Conservation (phyloP, 1,139 yeast genomes). For the Yamadazyma siamensis region DNA sequence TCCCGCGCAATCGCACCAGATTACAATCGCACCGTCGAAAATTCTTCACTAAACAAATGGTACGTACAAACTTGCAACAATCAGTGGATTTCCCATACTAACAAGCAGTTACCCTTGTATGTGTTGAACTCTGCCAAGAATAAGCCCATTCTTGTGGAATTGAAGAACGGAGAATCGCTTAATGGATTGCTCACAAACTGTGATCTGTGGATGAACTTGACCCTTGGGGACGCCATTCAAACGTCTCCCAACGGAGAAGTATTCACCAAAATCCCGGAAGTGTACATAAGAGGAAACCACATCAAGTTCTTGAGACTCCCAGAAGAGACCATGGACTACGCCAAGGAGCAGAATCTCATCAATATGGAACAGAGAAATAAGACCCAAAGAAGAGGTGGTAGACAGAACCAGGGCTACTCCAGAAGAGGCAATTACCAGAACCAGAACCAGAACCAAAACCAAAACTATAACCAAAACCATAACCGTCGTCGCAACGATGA, state of each 20-base stretch:
- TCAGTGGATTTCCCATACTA: slow-evolving; percentile 7
- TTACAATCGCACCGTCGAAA: too few relatives aligned
- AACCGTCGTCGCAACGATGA: slow-evolving; percentile 4
- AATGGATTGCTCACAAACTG: slow-evolving; percentile 84
- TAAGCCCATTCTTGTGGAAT: slow-evolving; percentile 82
- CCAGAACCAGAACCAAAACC: slow-evolving; percentile 6
- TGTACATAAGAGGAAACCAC: slow-evolving; percentile 83
- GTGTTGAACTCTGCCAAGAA: slow-evolving; percentile 89
- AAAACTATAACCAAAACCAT: slow-evolving; percentile 11
- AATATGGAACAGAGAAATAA: slow-evolving; percentile 52
- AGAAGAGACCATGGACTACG: slow-evolving; percentile 72
- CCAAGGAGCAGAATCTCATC: slow-evolving; percentile 62
- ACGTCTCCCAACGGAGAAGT: slow-evolving; percentile 66
- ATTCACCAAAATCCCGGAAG: slow-evolving; percentile 68
- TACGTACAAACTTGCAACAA: too few relatives aligned
- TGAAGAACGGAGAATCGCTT: slow-evolving; percentile 87
- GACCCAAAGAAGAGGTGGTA: slow-evolving; percentile 38
- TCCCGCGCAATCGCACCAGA: too few relatives aligned
- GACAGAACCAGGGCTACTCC: slow-evolving; percentile 7
- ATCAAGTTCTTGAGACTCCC: slow-evolving; percentile 48
- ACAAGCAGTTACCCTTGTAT: slow-evolving; percentile 73
- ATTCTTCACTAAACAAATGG: too few relatives aligned
- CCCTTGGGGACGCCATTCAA: slow-evolving; percentile 74
- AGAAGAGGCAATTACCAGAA: slow-evolving; percentile 17
- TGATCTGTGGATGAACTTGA: slow-evolving; percentile 95